Conservation (phyloP, 2,329 filamentous ascomycete species). For the Penicillium griseofulvum region DNA sequence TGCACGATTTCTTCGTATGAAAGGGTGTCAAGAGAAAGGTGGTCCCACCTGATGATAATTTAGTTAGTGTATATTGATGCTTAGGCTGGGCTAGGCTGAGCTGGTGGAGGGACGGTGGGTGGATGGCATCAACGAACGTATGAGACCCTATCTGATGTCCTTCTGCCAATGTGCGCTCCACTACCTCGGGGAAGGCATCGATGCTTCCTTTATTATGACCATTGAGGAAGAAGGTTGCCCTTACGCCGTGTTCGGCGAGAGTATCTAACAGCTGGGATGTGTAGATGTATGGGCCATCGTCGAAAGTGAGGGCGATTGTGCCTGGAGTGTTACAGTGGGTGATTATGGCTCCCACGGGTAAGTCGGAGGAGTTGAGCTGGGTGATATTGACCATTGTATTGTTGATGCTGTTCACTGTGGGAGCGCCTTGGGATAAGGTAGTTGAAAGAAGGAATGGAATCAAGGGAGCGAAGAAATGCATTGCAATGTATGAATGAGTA, state of each 20-base stretch:
- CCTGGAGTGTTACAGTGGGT: slow-evolving; percentile 45
- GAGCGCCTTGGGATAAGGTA: neutral
- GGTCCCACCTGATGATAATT: slow-evolving; percentile 34
- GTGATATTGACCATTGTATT: neutral
- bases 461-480: neutral
- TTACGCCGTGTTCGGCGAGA: slow-evolving; percentile 55
- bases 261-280: slow-evolving; percentile 59
- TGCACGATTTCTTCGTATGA: slow-evolving; percentile 29
- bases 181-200: slow-evolving; percentile 26
- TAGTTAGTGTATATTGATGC: neutral
- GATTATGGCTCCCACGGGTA: slow-evolving; percentile 46
- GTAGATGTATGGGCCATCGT: slow-evolving; percentile 62
- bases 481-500: neutral
- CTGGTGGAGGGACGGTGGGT: neutral
- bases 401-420: neutral
- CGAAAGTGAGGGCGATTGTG: slow-evolving; percentile 63
- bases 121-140: slow-evolving; percentile 31
- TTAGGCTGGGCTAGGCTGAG: neutral
- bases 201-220: slow-evolving; percentile 40
- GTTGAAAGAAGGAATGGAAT: neutral
- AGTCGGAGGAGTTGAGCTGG: neutral
- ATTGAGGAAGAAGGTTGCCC: slow-evolving; percentile 64
- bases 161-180: slow-evolving; percentile 32
- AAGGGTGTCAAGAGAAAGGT: slow-evolving; percentile 39
- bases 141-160: slow-evolving; percentile 51